phyloP scores from a whole-genome alignment of 2,329 filamentous ascomycete genomes.

The Cladorrhinum sp. region DNA sequence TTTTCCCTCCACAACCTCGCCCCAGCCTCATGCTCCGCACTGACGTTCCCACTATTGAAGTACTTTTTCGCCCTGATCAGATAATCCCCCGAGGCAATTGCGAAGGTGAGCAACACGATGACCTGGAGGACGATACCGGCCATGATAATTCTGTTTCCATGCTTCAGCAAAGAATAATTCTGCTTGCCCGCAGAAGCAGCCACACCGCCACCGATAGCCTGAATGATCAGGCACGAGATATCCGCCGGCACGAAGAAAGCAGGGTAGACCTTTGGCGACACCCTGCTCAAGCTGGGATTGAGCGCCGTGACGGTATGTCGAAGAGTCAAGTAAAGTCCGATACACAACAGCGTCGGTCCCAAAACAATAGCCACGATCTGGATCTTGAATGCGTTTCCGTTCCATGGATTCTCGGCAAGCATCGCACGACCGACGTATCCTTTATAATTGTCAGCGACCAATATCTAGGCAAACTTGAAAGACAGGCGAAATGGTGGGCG shows the following conservation, averaged over 20 bases:
- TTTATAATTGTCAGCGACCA: constrained; percentile 24
- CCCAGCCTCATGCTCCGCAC: constrained; percentile 24
- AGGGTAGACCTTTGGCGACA: constrained; percentile 51
- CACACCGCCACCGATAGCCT: constrained; percentile 57
- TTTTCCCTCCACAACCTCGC: constrained; percentile 41
- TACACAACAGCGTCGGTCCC: constrained; percentile 58
- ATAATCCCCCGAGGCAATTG: constrained; percentile 44
- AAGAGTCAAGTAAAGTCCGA: constrained; percentile 62
- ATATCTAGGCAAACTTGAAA: background rate
- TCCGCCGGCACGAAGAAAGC: constrained; percentile 58
- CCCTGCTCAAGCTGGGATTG: constrained; percentile 46
- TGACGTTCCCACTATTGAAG: constrained; percentile 33
- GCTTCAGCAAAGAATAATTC: constrained; percentile 39
- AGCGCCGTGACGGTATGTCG: constrained; percentile 54
- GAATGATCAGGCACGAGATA: constrained; percentile 56
- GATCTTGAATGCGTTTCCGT: constrained; percentile 51
- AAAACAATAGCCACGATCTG: constrained; percentile 60
- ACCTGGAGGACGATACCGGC: constrained; percentile 55
- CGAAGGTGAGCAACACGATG: constrained; percentile 48
- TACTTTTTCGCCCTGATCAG: constrained; percentile 39
- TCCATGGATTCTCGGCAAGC: constrained; percentile 53
- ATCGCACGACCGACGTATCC: constrained; percentile 53
- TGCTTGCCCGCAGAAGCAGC: constrained; percentile 45
- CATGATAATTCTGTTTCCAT: constrained; percentile 52
- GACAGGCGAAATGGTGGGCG: background rate